Evolutionary conservation across 192 early-diverging fungal species (phyloP).

Genomic region (Backusella tarrabulga): DNA sequence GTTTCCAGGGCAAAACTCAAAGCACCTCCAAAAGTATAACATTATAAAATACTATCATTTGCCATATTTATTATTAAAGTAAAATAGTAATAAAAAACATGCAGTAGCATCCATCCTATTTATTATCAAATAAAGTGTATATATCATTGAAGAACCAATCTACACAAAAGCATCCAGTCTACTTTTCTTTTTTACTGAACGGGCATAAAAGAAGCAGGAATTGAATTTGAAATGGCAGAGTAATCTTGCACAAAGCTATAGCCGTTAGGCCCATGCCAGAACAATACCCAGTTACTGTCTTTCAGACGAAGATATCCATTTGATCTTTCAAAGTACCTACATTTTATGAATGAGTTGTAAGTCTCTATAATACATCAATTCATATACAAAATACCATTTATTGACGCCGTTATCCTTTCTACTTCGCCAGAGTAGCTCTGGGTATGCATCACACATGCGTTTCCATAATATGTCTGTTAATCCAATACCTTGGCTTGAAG

Average conservation of each 20-base stretch:
- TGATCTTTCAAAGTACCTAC: constrained; percentile 87
- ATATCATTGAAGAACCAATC: not conserved
- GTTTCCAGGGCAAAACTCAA: not conserved
- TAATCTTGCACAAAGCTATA: constrained; percentile 19
- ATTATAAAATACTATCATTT: not conserved
- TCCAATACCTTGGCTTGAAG: constrained; percentile 85
- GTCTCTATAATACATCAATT: not conserved
- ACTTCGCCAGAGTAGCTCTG: constrained; percentile 80
- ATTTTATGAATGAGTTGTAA: not conserved
- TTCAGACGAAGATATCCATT: constrained; percentile 69
- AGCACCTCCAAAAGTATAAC: too few species aligned
- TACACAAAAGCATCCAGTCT: not conserved
- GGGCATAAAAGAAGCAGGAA: constrained; percentile 31
- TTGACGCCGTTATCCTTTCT: constrained; percentile 87
- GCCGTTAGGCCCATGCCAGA: constrained; percentile 75
- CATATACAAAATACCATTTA: constrained; percentile 70
- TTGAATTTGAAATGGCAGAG: constrained; percentile 20
- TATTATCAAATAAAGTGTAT: not conserved
- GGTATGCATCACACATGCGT: constrained; percentile 65
- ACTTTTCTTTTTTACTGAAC: not conserved
- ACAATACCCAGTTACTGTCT: constrained; percentile 80
- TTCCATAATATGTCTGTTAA: constrained; percentile 96
- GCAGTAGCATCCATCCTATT: not conserved
- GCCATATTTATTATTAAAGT: not conserved
- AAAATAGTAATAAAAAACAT: not conserved